Base-by-base conservation (phyloP, 202 grass and related monocot species). In the Carex sylvatica region DNA sequence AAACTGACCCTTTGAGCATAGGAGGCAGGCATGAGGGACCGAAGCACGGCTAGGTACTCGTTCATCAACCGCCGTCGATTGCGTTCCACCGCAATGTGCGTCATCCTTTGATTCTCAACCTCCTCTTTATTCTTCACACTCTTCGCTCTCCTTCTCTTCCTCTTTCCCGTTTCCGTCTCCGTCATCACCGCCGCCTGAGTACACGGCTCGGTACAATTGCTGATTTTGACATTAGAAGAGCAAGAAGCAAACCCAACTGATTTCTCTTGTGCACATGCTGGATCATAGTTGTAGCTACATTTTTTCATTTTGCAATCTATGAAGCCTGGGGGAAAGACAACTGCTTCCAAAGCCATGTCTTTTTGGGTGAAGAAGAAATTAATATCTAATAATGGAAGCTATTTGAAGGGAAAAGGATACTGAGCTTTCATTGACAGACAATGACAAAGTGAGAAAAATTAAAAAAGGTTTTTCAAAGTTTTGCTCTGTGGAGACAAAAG, bases 61-160 rank as follows among this genome's bases (percentile, higher is more conserved):
- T 95, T 98, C 95, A 98, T 98, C 75, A 90, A 86, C 54, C 82
- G 86, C 68, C 95, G 88, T 59, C 92, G 92, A 84, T 97, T 97
- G 61, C 94, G 88, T 82, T 97, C 94, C n/a, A 97, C 92, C 22
- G 92, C 87, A 89, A 97, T 97, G 88, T 97, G 94, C 19, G 85
- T 94, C 92, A 97, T 94, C 73, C 94, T 78, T 70, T 97, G 94
- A 82, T 55, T 94, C 85, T 97, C 94, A 81, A 85, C 90, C 74
- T 92, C 94, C 85, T 97, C 90, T 83, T 80, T 86, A 72, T 94
- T 92, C 87, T 89, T 97, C 6, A 82, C 74, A 47, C 78, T 94
- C 87, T 82, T 94, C 0, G 65, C 20, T 18, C 86, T 69, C 20
- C 83, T 87, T 19, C 94, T 82, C 84, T 94, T 97, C 87, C 94